Evolutionary conservation across 2,329 filamentous ascomycete genomes (phyloP).

Genomic region (Epichloe sp.): DNA sequence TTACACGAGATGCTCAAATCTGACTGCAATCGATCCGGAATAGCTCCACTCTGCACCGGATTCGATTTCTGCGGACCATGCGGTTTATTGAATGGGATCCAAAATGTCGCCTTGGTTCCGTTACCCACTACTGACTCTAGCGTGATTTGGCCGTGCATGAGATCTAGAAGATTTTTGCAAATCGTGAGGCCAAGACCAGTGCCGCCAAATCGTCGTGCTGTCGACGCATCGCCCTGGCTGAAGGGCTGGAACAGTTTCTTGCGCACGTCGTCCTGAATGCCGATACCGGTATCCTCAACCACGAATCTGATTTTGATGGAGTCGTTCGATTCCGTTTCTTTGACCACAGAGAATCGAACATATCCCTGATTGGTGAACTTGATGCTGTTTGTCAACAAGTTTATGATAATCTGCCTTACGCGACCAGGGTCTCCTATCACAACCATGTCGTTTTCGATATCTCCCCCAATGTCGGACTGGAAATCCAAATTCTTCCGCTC

Average conservation of each 20-base stretch:
- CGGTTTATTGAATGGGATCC: slow-evolving; percentile 64
- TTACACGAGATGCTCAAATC: slow-evolving; percentile 53
- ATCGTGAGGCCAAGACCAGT: slow-evolving; percentile 70
- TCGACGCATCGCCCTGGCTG: slow-evolving; percentile 70
- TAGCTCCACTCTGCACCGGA: slow-evolving; percentile 47
- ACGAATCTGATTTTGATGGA: slow-evolving; percentile 56
- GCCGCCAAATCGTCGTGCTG: slow-evolving; percentile 64
- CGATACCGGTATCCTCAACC: slow-evolving; percentile 68
- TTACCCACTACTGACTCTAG: slow-evolving; percentile 52
- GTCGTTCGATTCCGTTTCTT: slow-evolving; percentile 50
- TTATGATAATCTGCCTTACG: slow-evolving; percentile 71
- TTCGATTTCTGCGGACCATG: slow-evolving; percentile 34
- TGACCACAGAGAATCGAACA: slow-evolving; percentile 52
- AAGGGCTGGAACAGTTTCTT: slow-evolving; percentile 67
- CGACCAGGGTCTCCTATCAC: slow-evolving; percentile 80
- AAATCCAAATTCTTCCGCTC: slow-evolving; percentile 67
- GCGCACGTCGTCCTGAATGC: slow-evolving; percentile 65
- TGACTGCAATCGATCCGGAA: slow-evolving; percentile 54
- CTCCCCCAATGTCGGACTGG: slow-evolving; percentile 47
- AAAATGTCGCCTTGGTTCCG: slow-evolving; percentile 64
- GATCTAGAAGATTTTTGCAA: slow-evolving; percentile 64
- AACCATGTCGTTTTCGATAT: slow-evolving; percentile 54
- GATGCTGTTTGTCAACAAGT: slow-evolving; percentile 64
- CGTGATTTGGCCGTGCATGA: slow-evolving; percentile 66
- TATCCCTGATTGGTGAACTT: slow-evolving; percentile 60